Conservation (phyloP, 768 basidiomycete species). For the Calvatia gigantea region DNA sequence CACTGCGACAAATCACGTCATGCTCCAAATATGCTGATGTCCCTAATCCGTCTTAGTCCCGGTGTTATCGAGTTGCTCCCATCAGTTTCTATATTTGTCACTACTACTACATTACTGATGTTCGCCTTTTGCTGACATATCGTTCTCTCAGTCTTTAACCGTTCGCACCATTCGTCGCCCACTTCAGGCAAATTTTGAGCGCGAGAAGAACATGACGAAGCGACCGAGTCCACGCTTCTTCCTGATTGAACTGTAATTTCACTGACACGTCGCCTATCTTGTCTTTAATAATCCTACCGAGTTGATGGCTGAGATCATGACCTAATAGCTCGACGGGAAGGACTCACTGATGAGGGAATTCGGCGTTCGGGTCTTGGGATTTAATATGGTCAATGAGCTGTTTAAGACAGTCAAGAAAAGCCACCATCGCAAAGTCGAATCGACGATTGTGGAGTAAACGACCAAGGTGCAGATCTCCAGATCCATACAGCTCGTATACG, state of each 20-base stretch:
- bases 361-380: constrained; percentile 64
- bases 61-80: background rate
- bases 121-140: background rate
- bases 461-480: constrained; percentile 87
- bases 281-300: constrained; percentile 78
- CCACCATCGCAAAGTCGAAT: constrained; percentile 95
- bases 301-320: constrained; percentile 4
- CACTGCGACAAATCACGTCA: constrained; percentile 23
- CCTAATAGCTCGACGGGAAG: constrained; percentile 13
- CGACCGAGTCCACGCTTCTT: constrained; percentile 94
- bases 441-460: constrained; percentile 90
- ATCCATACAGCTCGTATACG: constrained; percentile 90
- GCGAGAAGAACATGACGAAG: constrained; percentile 88
- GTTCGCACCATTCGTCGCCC: constrained; percentile 76
- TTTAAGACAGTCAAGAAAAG: constrained; percentile 91
- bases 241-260: constrained; percentile 91
- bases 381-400: constrained; percentile 88
- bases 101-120: background rate
- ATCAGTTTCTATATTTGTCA: background rate
- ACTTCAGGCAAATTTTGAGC: constrained; percentile 83
- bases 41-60: constrained; percentile 4
- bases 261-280: constrained; percentile 95
- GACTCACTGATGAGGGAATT: constrained; percentile 86
- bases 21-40: background rate
- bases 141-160: constrained; percentile 56